Percentiles rank a stretch among this genome's conserved stretches.
These are phyloP conservation scores for Colletotrichum tropicale DNA, from an alignment of 2,329 filamentous ascomycete genomes.

Conservation along the genomic window DNA sequence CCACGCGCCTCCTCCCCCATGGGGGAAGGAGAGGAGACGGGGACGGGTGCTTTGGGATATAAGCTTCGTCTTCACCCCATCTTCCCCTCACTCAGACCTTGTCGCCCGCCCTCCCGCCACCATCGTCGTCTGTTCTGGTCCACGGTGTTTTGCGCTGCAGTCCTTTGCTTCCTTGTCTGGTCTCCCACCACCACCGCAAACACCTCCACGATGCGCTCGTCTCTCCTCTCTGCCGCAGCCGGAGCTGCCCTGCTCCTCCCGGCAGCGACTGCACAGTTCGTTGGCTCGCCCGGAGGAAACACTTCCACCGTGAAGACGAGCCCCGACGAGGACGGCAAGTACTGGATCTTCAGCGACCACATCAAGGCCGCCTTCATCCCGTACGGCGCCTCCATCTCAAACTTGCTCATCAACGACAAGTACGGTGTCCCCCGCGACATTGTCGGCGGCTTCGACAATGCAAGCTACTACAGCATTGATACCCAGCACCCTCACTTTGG, in stretches of 20 bases:
- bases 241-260: slow-evolving; percentile 28
- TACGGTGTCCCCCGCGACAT: slow-evolving; percentile 73
- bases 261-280: slow-evolving; percentile 30
- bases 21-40: background rate
- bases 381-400: slow-evolving; percentile 76
- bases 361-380: slow-evolving; percentile 74
- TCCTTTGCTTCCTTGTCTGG: slow-evolving; percentile 12
- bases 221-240: slow-evolving; percentile 5
- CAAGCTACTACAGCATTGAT: slow-evolving; percentile 70
- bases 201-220: slow-evolving; percentile 14
- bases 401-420: slow-evolving; percentile 73
- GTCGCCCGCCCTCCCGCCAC: background rate
- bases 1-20: background rate
- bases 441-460: slow-evolving; percentile 78
- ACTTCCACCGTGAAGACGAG: slow-evolving; percentile 27
- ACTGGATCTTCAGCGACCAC: slow-evolving; percentile 70
- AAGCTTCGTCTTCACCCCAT: slow-evolving; percentile 15
- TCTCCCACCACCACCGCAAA: background rate
- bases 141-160: background rate
- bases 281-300: slow-evolving; percentile 22
- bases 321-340: slow-evolving; percentile 69
- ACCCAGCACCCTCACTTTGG: slow-evolving; percentile 73
- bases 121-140: slow-evolving; percentile 6
- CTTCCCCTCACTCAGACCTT: background rate
- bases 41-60: slow-evolving; percentile 6